phyloP scores from a whole-genome alignment of 805 yeast species.

The Cyberlindnera suaveolens region DNA sequence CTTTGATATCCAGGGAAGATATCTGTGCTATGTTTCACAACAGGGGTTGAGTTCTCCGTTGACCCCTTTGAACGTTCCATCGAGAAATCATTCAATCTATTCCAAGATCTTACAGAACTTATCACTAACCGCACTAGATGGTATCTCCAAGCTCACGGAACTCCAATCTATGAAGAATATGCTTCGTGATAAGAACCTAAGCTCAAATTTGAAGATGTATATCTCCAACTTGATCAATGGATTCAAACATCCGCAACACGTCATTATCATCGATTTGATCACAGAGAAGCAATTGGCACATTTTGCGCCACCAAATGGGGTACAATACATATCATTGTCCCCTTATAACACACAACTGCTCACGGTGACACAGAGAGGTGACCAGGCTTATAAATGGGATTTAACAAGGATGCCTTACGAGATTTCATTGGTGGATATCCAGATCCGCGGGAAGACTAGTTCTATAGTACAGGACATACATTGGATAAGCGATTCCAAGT shows the following conservation, averaged over 20 bases:
- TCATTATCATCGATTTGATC: constrained; percentile 43
- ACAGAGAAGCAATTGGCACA: constrained; percentile 32
- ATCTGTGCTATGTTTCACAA: constrained; percentile 30
- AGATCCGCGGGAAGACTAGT: constrained; percentile 56
- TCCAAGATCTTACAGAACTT: constrained; percentile 35
- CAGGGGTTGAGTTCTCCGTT: not conserved
- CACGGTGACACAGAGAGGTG: constrained; percentile 53
- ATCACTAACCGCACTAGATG: constrained; percentile 49
- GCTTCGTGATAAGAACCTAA: constrained; percentile 9
- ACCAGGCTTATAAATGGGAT: constrained; percentile 60
- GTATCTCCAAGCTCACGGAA: constrained; percentile 41
- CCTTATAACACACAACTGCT: constrained; percentile 55
- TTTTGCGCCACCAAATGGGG: constrained; percentile 57
- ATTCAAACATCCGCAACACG: constrained; percentile 21
- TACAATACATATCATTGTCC: constrained; percentile 53
- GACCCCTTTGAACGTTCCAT: constrained; percentile 16
- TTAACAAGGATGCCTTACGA: constrained; percentile 43
- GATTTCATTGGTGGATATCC: constrained; percentile 50
- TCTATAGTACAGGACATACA: constrained; percentile 43
- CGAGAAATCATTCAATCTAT: constrained; percentile 17
- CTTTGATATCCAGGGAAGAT: constrained; percentile 38
- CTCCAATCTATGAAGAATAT: constrained; percentile 15
- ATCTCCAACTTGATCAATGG: constrained; percentile 15
- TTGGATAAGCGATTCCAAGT: constrained; percentile 44
- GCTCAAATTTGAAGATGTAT: constrained; percentile 9